These are phyloP conservation scores for Fusarium torulosum DNA, from an alignment of 2,329 filamentous ascomycete genomes.

Conservation along the genomic window DNA sequence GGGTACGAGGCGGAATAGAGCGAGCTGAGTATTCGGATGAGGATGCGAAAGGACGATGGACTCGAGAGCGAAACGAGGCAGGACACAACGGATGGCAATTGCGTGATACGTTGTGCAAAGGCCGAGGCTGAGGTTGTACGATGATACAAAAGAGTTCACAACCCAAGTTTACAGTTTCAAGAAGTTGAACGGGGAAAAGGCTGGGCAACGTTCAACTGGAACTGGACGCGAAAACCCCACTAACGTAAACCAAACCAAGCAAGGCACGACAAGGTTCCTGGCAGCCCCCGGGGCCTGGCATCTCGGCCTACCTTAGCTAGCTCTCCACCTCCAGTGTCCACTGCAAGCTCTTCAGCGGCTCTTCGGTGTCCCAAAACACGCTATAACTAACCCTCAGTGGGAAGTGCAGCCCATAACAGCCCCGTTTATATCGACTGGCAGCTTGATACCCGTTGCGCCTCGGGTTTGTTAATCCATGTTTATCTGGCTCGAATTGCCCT, in stretches of 20 bases:
- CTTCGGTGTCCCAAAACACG: conserved; percentile 22
- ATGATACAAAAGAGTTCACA: conserved; percentile 11
- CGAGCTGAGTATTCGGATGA: not conserved
- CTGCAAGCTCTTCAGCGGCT: conserved; percentile 20
- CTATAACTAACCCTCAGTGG: not conserved
- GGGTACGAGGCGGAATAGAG: not conserved
- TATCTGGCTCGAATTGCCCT: conserved; percentile 33
- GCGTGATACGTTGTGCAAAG: conserved; percentile 2
- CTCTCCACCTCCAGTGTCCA: not conserved
- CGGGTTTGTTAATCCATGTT: conserved; percentile 2
- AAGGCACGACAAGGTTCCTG: conserved; percentile 19
- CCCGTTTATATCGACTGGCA: conserved; percentile 8
- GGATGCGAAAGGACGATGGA: not conserved
- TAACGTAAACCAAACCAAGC: conserved; percentile 18
- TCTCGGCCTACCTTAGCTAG: not conserved
- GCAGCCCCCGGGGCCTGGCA: not conserved
- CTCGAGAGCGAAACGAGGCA: not conserved
- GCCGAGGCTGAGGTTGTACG: conserved; percentile 6
- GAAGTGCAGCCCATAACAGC: conserved; percentile 13
- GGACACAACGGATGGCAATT: not conserved
- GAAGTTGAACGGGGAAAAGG: conserved; percentile 27
- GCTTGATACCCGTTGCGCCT: conserved; percentile 11
- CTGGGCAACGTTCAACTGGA: conserved; percentile 25
- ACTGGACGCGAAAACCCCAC: conserved; percentile 29
- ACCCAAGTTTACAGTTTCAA: conserved; percentile 7